Evolutionary conservation across 2,329 filamentous ascomycete genomes (phyloP).

Genomic region (Ascochyta pisi): DNA sequence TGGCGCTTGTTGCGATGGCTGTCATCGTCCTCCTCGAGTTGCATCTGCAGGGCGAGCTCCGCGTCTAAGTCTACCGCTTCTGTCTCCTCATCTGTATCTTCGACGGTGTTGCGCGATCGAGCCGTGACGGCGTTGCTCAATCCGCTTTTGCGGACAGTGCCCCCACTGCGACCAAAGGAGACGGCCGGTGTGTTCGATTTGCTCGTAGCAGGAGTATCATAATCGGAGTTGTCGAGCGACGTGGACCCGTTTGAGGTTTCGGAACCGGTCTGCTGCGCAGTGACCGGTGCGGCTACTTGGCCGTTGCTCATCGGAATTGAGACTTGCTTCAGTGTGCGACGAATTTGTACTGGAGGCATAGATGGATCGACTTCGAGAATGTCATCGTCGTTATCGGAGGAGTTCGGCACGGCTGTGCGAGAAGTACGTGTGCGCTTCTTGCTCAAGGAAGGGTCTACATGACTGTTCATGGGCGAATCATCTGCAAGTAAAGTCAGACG

Average conservation of each 20-base stretch:
- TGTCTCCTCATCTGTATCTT: conserved; percentile 38
- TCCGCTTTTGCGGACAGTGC: conserved; percentile 34
- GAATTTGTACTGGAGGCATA: conserved; percentile 13
- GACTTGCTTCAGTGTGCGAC: conserved; percentile 44
- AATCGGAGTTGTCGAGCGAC: conserved; percentile 54
- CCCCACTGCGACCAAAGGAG: conserved; percentile 35
- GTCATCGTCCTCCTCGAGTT: conserved; percentile 61
- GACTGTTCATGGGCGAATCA: conserved; percentile 5
- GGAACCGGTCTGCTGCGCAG: conserved; percentile 20
- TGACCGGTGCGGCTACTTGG: conserved; percentile 19
- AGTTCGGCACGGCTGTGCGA: conserved; percentile 41
- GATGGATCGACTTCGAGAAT: conserved; percentile 18
- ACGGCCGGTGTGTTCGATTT: conserved; percentile 61
- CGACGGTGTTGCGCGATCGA: conserved; percentile 28
- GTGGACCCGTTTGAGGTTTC: conserved; percentile 40
- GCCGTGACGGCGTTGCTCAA: conserved; percentile 27
- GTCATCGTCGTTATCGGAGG: conserved; percentile 40
- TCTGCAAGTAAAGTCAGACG: conserved; percentile 3
- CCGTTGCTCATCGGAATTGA: conserved; percentile 36
- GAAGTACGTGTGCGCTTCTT: conserved; percentile 31
- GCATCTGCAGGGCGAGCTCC: conserved; percentile 63
- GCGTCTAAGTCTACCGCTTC: conserved; percentile 55
- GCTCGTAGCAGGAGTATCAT: conserved; percentile 70
- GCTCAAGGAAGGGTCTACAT: conserved; percentile 2
- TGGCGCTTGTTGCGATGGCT: conserved; percentile 47